These are phyloP conservation scores for Russula earlei DNA, from an alignment of 768 basidiomycete species.

Conservation along the genomic window DNA sequence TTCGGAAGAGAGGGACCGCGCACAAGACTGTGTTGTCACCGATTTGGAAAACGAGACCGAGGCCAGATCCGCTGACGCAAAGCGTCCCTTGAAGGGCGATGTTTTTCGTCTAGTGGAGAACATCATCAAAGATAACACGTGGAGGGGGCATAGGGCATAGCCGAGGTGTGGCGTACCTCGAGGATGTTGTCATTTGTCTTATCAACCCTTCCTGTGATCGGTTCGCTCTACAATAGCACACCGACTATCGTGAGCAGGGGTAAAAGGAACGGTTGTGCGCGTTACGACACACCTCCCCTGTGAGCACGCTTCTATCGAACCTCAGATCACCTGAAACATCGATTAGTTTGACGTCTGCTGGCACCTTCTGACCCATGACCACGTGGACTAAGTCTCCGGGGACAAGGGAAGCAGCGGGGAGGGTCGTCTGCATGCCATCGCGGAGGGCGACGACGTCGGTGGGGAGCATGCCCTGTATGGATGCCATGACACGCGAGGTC, in stretches of 20 bases:
- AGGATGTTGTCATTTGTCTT: slow-evolving; percentile 27
- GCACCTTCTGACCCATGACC: slow-evolving; percentile 56
- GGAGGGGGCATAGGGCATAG: too few relatives aligned
- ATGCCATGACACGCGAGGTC: slow-evolving; percentile 50
- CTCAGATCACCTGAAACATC: slow-evolving; percentile 46
- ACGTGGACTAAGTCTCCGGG: slow-evolving; percentile 59
- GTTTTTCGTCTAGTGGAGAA: slow-evolving; percentile 39
- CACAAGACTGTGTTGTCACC: slow-evolving; percentile 44
- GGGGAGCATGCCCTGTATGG: slow-evolving; percentile 57
- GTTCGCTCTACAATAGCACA: slow-evolving; percentile 8
- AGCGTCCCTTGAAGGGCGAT: slow-evolving; percentile 50
- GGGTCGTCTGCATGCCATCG: slow-evolving; percentile 35
- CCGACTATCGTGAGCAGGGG: slow-evolving; percentile 16
- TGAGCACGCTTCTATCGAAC: slow-evolving; percentile 56
- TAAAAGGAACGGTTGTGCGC: slow-evolving; percentile 16
- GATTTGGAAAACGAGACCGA: slow-evolving; percentile 39
- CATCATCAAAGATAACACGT: slow-evolving; percentile 13
- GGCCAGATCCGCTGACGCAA: slow-evolving; percentile 39
- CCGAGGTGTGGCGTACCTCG: slow-evolving; percentile 2
- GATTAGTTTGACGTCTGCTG: slow-evolving; percentile 59
- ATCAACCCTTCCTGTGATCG: slow-evolving; percentile 20
- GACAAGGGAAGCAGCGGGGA: slow-evolving; percentile 53
- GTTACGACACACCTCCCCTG: slow-evolving; percentile 41
- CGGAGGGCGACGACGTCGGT: slow-evolving; percentile 54
- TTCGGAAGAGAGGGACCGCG: slow-evolving; percentile 22